phyloP scores from a whole-genome alignment of 768 basidiomycete genomes.

The Hericium erinaceus region DNA sequence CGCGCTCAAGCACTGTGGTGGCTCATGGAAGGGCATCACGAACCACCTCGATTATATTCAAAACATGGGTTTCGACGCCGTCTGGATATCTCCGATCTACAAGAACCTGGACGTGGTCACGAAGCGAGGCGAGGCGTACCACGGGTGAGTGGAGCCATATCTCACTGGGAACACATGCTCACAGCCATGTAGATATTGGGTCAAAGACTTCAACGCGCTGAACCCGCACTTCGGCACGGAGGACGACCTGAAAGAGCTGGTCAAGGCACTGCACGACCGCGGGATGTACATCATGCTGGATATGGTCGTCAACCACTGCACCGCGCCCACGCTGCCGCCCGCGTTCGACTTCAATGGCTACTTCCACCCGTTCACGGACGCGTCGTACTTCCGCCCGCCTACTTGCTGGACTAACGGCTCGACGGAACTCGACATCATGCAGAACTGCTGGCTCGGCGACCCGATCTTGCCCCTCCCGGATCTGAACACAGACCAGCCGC shows the following conservation, averaged over 20 bases:
- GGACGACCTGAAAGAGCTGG: conserved; percentile 41
- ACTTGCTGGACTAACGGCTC: conserved; percentile 35
- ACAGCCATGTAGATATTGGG: conserved; percentile 36
- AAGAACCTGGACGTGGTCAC: conserved; percentile 37
- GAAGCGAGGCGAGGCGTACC: conserved; percentile 48
- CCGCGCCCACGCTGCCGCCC: conserved; percentile 21
- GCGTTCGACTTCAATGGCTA: conserved; percentile 8
- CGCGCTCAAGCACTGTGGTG: conserved; percentile 44
- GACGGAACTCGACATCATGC: conserved; percentile 32
- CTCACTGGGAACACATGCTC: neutral
- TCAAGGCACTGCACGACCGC: conserved; percentile 35
- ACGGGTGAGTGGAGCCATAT: conserved; percentile 30
- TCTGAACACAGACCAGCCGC: conserved; percentile 44
- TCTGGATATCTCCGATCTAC: conserved; percentile 51
- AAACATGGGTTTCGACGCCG: conserved; percentile 50
- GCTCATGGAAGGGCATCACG: conserved; percentile 43
- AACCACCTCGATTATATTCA: conserved; percentile 55
- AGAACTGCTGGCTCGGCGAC: conserved; percentile 57
- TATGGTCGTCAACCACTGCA: conserved; percentile 55
- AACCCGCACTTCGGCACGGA: conserved; percentile 45
- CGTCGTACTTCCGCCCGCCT: conserved; percentile 29
- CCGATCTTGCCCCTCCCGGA: conserved; percentile 42
- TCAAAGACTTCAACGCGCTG: conserved; percentile 34
- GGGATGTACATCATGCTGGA: conserved; percentile 59
- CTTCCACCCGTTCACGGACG: conserved; percentile 25